Percentiles rank a stretch among this genome's conserved stretches.
These are phyloP conservation scores for Mortierella sp. DNA, from an alignment of 371 early-diverging fungal genomes.

Conservation along the genomic window DNA sequence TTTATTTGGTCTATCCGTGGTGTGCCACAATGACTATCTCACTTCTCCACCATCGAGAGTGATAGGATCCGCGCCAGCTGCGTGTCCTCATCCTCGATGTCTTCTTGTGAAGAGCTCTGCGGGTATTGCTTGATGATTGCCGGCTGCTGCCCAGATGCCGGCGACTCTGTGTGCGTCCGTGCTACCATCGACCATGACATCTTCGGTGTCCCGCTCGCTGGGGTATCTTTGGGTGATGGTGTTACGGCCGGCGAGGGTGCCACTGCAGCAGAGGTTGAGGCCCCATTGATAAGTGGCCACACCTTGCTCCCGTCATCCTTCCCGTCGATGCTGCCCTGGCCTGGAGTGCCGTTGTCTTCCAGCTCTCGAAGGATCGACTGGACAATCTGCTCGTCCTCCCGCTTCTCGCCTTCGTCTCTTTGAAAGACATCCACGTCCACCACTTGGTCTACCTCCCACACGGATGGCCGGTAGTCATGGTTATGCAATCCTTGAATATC, in stretches of 20 bases:
- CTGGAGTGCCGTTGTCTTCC: constrained; percentile 2
- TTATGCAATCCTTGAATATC: background rate
- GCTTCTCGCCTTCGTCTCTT: constrained; percentile 2
- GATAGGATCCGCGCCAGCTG: constrained; percentile 49
- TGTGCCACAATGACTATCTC: background rate
- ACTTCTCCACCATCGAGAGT: constrained; percentile 49
- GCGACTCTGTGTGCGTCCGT: constrained; percentile 16
- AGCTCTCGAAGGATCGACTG: constrained; percentile 36
- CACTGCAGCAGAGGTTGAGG: background rate
- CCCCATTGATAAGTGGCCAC: constrained; percentile 26
- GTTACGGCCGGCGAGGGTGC: background rate
- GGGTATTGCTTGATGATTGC: constrained; percentile 34
- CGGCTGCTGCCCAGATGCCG: constrained; percentile 6
- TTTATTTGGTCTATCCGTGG: no score
- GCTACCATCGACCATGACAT: constrained; percentile 53
- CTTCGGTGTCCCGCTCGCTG: background rate
- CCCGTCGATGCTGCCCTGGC: background rate
- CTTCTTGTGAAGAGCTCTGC: constrained; percentile 14
- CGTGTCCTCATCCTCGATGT: constrained; percentile 49
- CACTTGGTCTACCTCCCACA: constrained; percentile 25
- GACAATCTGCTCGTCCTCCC: constrained; percentile 39
- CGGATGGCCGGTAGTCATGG: constrained; percentile 8
- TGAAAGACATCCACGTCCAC: constrained; percentile 25
- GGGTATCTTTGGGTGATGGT: background rate
- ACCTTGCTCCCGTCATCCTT: background rate